Base-by-base conservation (phyloP, 768 basidiomycete genomes). In the Amanita rubescens region DNA sequence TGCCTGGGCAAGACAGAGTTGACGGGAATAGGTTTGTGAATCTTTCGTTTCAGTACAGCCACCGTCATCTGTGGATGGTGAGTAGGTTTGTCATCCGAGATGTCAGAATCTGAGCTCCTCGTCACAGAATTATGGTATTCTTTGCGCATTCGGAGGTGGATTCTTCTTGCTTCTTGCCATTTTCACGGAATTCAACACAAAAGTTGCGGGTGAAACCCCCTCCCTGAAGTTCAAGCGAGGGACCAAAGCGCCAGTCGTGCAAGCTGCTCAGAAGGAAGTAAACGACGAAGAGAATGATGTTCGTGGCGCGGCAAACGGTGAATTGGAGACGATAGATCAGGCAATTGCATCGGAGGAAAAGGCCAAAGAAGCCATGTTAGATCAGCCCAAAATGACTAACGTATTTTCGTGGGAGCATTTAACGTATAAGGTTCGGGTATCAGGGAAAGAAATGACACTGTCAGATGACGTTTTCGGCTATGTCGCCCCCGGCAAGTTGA, bases 361-460 rank as follows among this genome's bases (percentile, higher is more conserved):
- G 5, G 48, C 57, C 1, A 62, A 66, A 24, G 59, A 70, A 35
- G 68, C 69, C 56, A 63, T 71, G 58, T 70, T 65, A 51, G 73
- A 71, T 54, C 74, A 65, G 53, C 73, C 70, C 58, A 71, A 70
- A 49, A 71, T 67, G 75, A 72, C 65, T 17, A 76, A 85, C 58
- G 75, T 84, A 5, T 94, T 96, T 67, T 89, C 92, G 1, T 96
- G 90, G 89, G 75, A 82, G 49, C 71, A 81, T 56, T 57, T 91
- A 45, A 70, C 74, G 53, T 94, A 93, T 63, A 76, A 75, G 30
- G 82, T 93, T 0, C 72, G 77, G 1, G 72, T 82, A 14, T 56
- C 68, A 2, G 74, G 73, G 3, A 79, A 76, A 5, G 60, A 67
- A 19, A 69, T 78, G 34, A 68, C 66, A 27, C 72, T 92, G 1